phyloP scores from a whole-genome alignment of 2,329 filamentous ascomycete species.

The Diplodia mutila region DNA sequence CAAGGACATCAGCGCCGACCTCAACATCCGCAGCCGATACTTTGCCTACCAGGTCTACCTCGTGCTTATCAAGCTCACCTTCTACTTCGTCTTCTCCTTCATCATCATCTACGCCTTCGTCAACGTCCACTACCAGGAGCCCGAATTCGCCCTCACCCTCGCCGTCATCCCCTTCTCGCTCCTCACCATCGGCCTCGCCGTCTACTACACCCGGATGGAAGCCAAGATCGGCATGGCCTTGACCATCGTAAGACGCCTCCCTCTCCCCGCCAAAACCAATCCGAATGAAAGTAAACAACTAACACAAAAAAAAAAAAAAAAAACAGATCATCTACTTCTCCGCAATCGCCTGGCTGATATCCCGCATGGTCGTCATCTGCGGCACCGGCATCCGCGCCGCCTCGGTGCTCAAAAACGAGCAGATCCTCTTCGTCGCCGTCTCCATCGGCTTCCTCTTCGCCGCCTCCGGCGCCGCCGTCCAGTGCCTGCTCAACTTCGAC shows the following conservation, averaged over 20 bases:
- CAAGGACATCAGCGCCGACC: slow-evolving; percentile 29
- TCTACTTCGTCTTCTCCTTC: slow-evolving; percentile 31
- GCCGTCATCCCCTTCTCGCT: slow-evolving; percentile 31
- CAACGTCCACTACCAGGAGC: slow-evolving; percentile 31
- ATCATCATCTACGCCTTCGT: slow-evolving; percentile 32
- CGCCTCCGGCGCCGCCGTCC: slow-evolving; percentile 14
- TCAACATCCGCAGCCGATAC: slow-evolving; percentile 28
- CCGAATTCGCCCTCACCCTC: slow-evolving; percentile 34
- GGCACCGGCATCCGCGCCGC: slow-evolving; percentile 21
- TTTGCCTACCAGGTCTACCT: slow-evolving; percentile 30
- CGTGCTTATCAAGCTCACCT: slow-evolving; percentile 32
- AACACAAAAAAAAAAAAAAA: neutral
- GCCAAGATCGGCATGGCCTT: slow-evolving; percentile 26
- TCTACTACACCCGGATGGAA: slow-evolving; percentile 31
- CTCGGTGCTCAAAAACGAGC: slow-evolving; percentile 31
- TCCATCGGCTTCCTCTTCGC: slow-evolving; percentile 27
- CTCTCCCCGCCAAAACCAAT: too few relatives aligned
- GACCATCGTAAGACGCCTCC: slow-evolving; percentile 29
- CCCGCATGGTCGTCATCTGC: slow-evolving; percentile 31
- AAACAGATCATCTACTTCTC: slow-evolving; percentile 26
- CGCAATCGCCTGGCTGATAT: slow-evolving; percentile 32
- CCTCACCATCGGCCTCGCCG: slow-evolving; percentile 25
- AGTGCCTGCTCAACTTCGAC: slow-evolving; percentile 33
- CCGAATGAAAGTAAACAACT: too few relatives aligned
- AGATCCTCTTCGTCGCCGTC: slow-evolving; percentile 30